A percentile compares a stretch with the other conserved stretches of the same genome.
phyloP scores from a whole-genome alignment of 2,329 filamentous ascomycete genomes.

The Elsinoe ampelina region DNA sequence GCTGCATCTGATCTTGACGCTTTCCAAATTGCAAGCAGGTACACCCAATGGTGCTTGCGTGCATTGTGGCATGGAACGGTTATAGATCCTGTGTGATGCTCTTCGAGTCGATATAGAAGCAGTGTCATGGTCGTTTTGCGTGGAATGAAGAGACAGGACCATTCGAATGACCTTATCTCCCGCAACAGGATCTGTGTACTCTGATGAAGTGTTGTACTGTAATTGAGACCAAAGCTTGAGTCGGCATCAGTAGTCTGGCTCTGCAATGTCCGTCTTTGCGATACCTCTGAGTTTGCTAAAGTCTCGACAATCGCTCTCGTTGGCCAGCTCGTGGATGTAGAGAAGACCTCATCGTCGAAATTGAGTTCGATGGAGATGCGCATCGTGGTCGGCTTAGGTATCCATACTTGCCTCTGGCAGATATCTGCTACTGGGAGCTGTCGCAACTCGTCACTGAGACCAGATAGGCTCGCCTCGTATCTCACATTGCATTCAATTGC shows the following conservation, averaged over 20 bases:
- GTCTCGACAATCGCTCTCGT: not conserved
- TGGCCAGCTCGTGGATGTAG: too few species aligned
- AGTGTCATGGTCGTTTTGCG: not conserved
- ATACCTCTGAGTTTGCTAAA: not conserved
- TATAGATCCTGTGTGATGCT: not conserved
- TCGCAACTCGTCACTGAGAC: not conserved
- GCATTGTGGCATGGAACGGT: not conserved
- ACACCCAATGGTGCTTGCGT: not conserved
- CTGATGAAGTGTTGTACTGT: not conserved
- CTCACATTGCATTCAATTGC: not conserved
- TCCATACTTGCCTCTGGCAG: not conserved
- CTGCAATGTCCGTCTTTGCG: not conserved
- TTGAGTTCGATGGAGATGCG: not conserved
- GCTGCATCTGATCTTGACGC: not conserved
- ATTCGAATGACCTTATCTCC: not conserved
- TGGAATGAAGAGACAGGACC: not conserved
- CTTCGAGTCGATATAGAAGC: not conserved
- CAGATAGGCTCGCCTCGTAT: not conserved
- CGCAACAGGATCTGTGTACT: not conserved
- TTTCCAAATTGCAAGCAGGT: not conserved
- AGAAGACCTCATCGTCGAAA: not conserved
- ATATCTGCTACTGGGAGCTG: not conserved
- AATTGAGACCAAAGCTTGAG: not conserved
- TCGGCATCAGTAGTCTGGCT: not conserved
- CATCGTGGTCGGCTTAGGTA: not conserved